Percentiles rank a stretch among this genome's conserved stretches.
Conservation (phyloP, 2,329 filamentous ascomycete species). For the Fusarium musae region DNA sequence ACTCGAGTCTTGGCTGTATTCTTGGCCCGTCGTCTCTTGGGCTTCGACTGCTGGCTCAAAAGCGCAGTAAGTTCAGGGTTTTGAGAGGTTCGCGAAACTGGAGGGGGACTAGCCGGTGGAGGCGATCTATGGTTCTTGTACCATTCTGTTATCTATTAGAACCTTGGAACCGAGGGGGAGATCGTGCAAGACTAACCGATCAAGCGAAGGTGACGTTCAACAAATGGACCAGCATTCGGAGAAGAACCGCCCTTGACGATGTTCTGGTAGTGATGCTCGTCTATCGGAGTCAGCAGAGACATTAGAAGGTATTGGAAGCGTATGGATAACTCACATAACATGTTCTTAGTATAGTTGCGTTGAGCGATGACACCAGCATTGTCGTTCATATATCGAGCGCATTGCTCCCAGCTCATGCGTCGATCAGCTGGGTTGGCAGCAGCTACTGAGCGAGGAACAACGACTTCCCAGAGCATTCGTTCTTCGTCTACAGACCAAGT, state of each 20-base stretch:
- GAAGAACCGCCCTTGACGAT: conserved; percentile 50
- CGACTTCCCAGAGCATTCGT: conserved; percentile 58
- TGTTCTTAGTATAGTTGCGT: conserved; percentile 53
- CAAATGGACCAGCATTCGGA: conserved; percentile 50
- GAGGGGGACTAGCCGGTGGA: conserved; percentile 13
- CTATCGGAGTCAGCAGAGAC: conserved; percentile 43
- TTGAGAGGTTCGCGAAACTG: not conserved
- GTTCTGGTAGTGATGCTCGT: conserved; percentile 60
- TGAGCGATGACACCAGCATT: conserved; percentile 50
- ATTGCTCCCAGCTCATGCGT: conserved; percentile 51
- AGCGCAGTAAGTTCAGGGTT: conserved; percentile 9
- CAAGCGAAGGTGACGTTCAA: conserved; percentile 48
- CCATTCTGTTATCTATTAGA: conserved; percentile 27
- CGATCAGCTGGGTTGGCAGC: conserved; percentile 37
- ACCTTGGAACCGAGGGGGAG: not conserved
- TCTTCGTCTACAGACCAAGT: conserved; percentile 63
- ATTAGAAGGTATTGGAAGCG: not conserved
- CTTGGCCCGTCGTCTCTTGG: conserved; percentile 1
- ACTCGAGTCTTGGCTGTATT: not conserved
- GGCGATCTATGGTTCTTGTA: conserved; percentile 19
- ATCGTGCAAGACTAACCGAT: conserved; percentile 29
- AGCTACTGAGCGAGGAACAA: conserved; percentile 53
- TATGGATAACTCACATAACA: conserved; percentile 48
- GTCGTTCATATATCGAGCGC: conserved; percentile 53
- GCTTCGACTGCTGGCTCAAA: not conserved